Evolutionary conservation across 345 rosid species (phyloP), one percentile per base, ranked within the genome.

Genomic region (Firmiana major): DNA sequence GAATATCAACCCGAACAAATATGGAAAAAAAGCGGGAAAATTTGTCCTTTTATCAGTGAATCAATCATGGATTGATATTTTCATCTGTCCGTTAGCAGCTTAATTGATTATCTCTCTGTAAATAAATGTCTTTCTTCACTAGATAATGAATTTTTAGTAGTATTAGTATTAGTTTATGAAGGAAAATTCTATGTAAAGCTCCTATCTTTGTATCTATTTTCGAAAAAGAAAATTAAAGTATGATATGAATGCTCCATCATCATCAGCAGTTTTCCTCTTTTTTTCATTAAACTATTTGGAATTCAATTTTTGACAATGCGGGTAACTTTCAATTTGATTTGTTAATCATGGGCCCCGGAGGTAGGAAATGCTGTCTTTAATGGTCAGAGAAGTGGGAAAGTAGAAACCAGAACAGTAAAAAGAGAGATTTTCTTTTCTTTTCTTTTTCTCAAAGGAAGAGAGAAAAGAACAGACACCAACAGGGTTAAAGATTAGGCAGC

Each of bases 341-440:
- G 42, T 59, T 46, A 26, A 12, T 40, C 21, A 66, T 71, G 78
- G 77, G 81, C 57, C 57, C 68, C 67, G 69, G 73, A 73, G 84
- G 74, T 71, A 63, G 70, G 71, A 76, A 43, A 75, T 71, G 75
- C 84, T 75, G 78, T 83, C 86, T 88, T 84, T 84, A 78, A 81
- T 83, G 90, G 89, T 84, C 89, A 82, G 87, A 78, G 86, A 85
- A 88, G 88, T 79, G 81, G 96, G 86, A 88, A 91, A 90, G 94
- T 83, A 82, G 82, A 82, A 83, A 82, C 86, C 70, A 13, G 28
- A 81, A 87, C 89, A 88, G 95, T 86, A 78, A 79, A 84, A 76
- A 87, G n/a, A 64, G 48, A 11, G 74, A 34, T 53, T 79, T 73
- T 74, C 85, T 76, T 80, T 80, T 77, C 40, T 63, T 46, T 74